Evolutionary conservation across 352 stramenopile genomes (phyloP), one percentile per base, ranked within the genome.

Genomic region (Phytophthora pistaciae): DNA sequence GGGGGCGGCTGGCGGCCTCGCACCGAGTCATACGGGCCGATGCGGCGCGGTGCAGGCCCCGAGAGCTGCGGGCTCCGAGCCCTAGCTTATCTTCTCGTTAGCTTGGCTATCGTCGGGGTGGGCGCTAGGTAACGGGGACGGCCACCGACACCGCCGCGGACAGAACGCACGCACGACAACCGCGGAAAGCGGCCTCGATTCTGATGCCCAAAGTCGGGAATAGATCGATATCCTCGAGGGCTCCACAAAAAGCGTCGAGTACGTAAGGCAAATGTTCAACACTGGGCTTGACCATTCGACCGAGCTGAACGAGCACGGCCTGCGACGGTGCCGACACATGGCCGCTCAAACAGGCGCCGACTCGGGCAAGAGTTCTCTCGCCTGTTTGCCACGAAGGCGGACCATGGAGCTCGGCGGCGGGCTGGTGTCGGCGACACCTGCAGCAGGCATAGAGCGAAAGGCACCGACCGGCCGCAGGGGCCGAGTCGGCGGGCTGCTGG

Each of bases 311-410:
- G 7, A 55, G 13, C 36, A n/a, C 5, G 13, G 18, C 5, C 42
- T 21, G 42, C 42, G 42, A 49, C 18, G 25, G 29, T 16, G 25
- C 25, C 11, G 38, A 49, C 16, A 49, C 16, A 21, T 49, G 16
- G 42, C 60, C 38, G 13, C 25, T 58, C 18, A 71, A 72, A 71
- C 69, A 72, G 64, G 59, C 64, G 64, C 64, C 68, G 69, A 68
- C n/a, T 62, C 67, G 57, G 48, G 50, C 53, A 72, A 76, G 42
- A 61, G 68, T 31, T 75, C 42, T 31, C 7, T 25, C 62, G 63
- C 57, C 68, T 75, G 56, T 75, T 72, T 72, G 57, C 44, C 56
- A 52, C 52, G 53, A n/a, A 42, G 56, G 56, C n/a, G 63, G 68
- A 66, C 56, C 56, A 66, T 60, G 38, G 29, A 56, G 46, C 57